phyloP scores from a whole-genome alignment of 2,329 filamentous ascomycete genomes.

The Gyromitra esculenta region DNA sequence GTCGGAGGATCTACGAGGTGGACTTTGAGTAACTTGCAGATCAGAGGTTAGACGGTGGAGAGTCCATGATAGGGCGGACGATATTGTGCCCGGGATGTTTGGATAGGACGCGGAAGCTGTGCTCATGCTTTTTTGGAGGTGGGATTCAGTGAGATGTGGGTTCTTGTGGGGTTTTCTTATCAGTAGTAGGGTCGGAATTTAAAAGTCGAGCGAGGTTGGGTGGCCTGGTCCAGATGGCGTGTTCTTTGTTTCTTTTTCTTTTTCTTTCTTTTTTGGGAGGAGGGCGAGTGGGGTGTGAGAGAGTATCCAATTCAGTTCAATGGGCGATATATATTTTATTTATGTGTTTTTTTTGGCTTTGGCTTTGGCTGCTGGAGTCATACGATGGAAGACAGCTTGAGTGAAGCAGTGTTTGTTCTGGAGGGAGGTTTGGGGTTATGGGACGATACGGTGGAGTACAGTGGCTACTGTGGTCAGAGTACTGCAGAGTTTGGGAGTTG shows the following conservation, averaged over 20 bases:
- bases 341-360: not conserved
- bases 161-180: constrained; percentile 21
- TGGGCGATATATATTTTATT: not conserved
- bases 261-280: not conserved
- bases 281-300: not conserved
- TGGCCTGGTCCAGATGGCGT: not conserved
- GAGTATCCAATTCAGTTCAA: not conserved
- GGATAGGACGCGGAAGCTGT: constrained; percentile 45
- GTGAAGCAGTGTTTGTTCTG: not conserved
- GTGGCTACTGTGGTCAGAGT: not conserved
- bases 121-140: constrained; percentile 37
- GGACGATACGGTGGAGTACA: not conserved
- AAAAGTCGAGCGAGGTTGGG: not conserved
- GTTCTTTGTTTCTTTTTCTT: not conserved
- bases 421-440: not conserved
- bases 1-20: constrained; percentile 13
- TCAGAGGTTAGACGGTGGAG: constrained; percentile 52
- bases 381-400: constrained; percentile 7
- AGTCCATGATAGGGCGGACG: constrained; percentile 54
- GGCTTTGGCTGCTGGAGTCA: not conserved
- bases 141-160: constrained; percentile 14
- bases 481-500: not conserved
- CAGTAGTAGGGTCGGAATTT: constrained; percentile 16
- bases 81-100: constrained; percentile 49
- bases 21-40: constrained; percentile 8